These are phyloP conservation scores for Elongisporangium undulatum DNA, from an alignment of 352 stramenopile species.

Conservation along the genomic window DNA sequence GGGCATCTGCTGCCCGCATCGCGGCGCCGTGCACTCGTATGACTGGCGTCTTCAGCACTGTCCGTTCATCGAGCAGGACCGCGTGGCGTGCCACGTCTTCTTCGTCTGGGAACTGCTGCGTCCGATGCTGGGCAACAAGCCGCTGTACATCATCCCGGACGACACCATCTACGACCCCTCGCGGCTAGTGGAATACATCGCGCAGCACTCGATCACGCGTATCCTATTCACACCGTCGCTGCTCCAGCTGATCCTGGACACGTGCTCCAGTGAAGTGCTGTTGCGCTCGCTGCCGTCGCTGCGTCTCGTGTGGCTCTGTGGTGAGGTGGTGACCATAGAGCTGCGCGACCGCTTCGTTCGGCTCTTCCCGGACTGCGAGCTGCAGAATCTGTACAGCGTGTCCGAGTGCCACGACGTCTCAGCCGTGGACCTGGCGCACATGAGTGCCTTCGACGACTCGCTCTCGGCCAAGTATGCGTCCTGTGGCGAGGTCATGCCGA, in stretches of 20 bases:
- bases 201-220: conserved; percentile 76
- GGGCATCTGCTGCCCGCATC: conserved; percentile 92
- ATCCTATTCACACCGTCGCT: conserved; percentile 94
- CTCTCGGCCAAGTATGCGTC: conserved; percentile 86
- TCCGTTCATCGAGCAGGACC: conserved; percentile 64
- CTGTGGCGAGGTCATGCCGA: conserved; percentile 84
- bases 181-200: conserved; percentile 76
- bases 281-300: conserved; percentile 58
- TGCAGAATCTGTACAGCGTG: conserved; percentile 94
- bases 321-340: conserved; percentile 91
- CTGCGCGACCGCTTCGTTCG: conserved; percentile 82
- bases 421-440: conserved; percentile 68
- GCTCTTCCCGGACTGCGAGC: conserved; percentile 76
- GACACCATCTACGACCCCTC: conserved; percentile 90
- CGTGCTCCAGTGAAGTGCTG: conserved; percentile 46
- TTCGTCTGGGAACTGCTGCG: conserved; percentile 94
- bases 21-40: conserved; percentile 91
- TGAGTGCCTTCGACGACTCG: conserved; percentile 67
- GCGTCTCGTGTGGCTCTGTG: conserved; percentile 89
- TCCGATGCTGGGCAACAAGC: conserved; percentile 85
- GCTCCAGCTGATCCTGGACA: conserved; percentile 85
- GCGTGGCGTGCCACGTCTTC: conserved; percentile 92
- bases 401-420: conserved; percentile 93
- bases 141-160: conserved; percentile 91
- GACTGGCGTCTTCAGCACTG: conserved; percentile 83